These are phyloP conservation scores for Mortierella sp. DNA, from an alignment of 371 early-diverging fungal genomes.

Conservation along the genomic window DNA sequence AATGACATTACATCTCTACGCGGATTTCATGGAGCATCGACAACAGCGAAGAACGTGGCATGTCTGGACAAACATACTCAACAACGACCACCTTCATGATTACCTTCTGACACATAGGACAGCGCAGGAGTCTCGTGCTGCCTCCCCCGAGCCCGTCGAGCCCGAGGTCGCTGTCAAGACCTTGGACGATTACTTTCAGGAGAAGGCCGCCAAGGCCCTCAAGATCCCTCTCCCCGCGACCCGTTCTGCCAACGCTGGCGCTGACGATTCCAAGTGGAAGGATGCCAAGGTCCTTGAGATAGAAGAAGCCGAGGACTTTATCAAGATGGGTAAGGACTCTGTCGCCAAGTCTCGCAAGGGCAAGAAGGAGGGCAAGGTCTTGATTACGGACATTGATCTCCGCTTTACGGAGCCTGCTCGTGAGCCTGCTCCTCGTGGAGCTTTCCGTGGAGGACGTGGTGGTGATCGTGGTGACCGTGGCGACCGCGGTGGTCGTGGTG, in stretches of 20 bases:
- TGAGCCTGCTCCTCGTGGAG: slow-evolving; percentile 55
- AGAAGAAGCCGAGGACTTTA: slow-evolving; percentile 72
- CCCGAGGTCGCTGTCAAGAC: slow-evolving; percentile 84
- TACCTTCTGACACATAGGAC: slow-evolving; percentile 10
- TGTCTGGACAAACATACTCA: not conserved
- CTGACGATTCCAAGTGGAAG: slow-evolving; percentile 85
- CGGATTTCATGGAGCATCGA: not conserved
- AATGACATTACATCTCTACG: too few relatives aligned
- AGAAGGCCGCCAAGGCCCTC: slow-evolving; percentile 71
- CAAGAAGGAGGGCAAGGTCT: slow-evolving; percentile 74
- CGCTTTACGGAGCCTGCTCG: slow-evolving; percentile 65
- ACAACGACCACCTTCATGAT: slow-evolving; percentile 6
- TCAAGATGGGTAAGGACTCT: slow-evolving; percentile 74
- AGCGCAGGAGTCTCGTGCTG: slow-evolving; percentile 60
- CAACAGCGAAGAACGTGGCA: not conserved
- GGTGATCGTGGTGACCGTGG: slow-evolving; percentile 58
- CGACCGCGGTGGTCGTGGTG: slow-evolving; percentile 47
- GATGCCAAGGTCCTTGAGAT: slow-evolving; percentile 78
- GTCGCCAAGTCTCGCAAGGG: slow-evolving; percentile 59
- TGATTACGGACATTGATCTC: slow-evolving; percentile 70
- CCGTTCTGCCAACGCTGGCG: slow-evolving; percentile 88
- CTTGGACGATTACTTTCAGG: slow-evolving; percentile 84
- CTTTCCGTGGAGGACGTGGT: slow-evolving; percentile 52
- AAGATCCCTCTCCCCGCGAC: slow-evolving; percentile 67
- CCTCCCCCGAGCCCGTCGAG: slow-evolving; percentile 66